These are phyloP conservation scores for Nakazawaea ishiwadae DNA, from an alignment of 805 yeast genomes.

Conservation along the genomic window DNA sequence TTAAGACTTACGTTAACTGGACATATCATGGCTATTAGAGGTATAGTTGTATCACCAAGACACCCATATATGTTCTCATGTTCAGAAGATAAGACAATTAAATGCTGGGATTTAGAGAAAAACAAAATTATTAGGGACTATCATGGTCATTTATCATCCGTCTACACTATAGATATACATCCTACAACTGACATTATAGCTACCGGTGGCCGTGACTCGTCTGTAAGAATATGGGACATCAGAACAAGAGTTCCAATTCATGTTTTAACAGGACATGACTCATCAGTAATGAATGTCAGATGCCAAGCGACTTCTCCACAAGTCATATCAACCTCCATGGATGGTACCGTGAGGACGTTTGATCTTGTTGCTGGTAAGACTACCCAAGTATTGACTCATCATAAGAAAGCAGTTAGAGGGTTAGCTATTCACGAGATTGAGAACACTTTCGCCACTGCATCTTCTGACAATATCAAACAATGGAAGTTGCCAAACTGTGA, in stretches of 20 bases:
- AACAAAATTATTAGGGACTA: conserved; percentile 79
- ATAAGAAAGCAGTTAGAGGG: conserved; percentile 74
- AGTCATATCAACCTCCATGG: conserved; percentile 76
- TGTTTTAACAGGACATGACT: conserved; percentile 77
- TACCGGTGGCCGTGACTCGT: conserved; percentile 86
- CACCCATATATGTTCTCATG: conserved; percentile 90
- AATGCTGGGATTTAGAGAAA: conserved; percentile 94
- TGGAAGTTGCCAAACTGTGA: conserved; percentile 82
- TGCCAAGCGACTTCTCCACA: conserved; percentile 81
- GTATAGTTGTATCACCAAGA: conserved; percentile 62
- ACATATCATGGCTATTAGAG: conserved; percentile 85
- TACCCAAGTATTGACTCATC: conserved; percentile 73
- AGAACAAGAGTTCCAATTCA: conserved; percentile 71
- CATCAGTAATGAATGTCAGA: conserved; percentile 64
- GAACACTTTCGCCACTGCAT: conserved; percentile 73
- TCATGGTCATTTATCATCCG: conserved; percentile 92
- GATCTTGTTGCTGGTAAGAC: conserved; percentile 80
- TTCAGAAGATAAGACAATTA: conserved; percentile 87
- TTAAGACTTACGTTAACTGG: conserved; percentile 80
- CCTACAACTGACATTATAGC: conserved; percentile 82
- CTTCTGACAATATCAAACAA: conserved; percentile 75
- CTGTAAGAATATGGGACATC: conserved; percentile 91
- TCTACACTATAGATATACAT: conserved; percentile 78
- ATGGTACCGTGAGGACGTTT: conserved; percentile 85
- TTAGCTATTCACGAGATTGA: conserved; percentile 65